Conservation (phyloP, 1,284 basidiomycete species). For the Cerrena zonata region DNA sequence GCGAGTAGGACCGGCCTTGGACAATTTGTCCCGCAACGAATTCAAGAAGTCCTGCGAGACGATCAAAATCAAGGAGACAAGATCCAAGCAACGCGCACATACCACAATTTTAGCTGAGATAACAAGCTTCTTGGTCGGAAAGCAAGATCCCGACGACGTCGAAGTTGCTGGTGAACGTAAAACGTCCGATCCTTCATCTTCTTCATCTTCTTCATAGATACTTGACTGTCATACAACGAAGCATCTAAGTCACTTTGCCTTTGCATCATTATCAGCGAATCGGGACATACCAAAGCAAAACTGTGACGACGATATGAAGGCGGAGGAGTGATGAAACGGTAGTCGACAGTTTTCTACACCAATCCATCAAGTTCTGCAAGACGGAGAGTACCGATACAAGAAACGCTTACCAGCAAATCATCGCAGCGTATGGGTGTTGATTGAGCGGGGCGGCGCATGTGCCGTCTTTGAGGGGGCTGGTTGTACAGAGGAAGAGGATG, state of each 20-base stretch:
- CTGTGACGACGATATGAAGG: slow-evolving; percentile 10
- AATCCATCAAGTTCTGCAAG: too few relatives aligned
- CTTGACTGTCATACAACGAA: slow-evolving; percentile 15
- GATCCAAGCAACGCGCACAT: background rate
- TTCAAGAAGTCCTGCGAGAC: slow-evolving; percentile 1
- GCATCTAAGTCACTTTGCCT: too few relatives aligned
- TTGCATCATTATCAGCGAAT: too few relatives aligned
- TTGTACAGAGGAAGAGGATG: background rate
- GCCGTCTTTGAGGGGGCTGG: background rate
- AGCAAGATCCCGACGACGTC: background rate
- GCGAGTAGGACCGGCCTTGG: background rate
- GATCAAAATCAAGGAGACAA: background rate
- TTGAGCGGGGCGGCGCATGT: background rate
- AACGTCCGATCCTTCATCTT: slow-evolving; percentile 53
- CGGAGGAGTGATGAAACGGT: slow-evolving; percentile 11
- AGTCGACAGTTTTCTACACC: slow-evolving; percentile 17
- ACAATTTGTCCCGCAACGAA: background rate
- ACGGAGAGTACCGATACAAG: too few relatives aligned
- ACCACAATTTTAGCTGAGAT: background rate
- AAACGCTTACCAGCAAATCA: slow-evolving; percentile 2
- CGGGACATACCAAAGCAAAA: slow-evolving; percentile 17
- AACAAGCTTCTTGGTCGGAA: background rate
- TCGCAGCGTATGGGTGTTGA: background rate
- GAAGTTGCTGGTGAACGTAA: slow-evolving; percentile 32
- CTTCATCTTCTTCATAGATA: slow-evolving; percentile 28